phyloP scores from a whole-genome alignment of 441 rosid genomes.

The Adansonia gregorii region DNA sequence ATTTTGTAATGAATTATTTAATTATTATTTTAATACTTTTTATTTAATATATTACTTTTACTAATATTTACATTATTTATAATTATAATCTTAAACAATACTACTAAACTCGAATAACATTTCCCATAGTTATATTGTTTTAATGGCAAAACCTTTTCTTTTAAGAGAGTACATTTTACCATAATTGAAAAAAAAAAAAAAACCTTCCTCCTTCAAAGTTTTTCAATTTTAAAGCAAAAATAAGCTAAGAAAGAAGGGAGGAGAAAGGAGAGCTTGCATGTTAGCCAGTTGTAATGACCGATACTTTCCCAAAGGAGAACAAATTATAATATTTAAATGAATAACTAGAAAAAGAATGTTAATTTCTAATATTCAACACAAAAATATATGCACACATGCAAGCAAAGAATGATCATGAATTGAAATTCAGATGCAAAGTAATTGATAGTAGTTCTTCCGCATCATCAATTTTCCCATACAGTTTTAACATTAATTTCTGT shows the following conservation, averaged over 20 bases:
- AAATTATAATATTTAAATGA: background rate
- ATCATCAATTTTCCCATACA: background rate
- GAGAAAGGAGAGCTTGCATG: background rate
- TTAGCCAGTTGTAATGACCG: background rate
- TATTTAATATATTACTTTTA: no score
- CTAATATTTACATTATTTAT: no score
- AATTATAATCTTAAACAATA: no score
- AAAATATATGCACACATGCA: background rate
- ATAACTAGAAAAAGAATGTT: background rate
- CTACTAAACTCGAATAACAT: no score
- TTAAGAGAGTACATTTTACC: no score
- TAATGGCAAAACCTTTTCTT: background rate
- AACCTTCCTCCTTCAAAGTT: background rate
- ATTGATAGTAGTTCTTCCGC: background rate
- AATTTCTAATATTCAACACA: background rate
- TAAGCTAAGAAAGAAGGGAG: background rate
- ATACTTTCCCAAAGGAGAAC: background rate
- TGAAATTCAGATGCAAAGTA: no score
- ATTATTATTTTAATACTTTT: no score
- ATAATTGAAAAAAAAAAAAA: background rate
- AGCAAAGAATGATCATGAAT: no score
- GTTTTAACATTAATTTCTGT: background rate
- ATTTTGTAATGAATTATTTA: no score
- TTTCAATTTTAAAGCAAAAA: background rate
- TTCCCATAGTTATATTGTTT: no score